Evolutionary conservation across 2,329 filamentous ascomycete genomes (phyloP), one percentile per base, ranked within the genome.

Genomic region (Trichoderma simmonsii): DNA sequence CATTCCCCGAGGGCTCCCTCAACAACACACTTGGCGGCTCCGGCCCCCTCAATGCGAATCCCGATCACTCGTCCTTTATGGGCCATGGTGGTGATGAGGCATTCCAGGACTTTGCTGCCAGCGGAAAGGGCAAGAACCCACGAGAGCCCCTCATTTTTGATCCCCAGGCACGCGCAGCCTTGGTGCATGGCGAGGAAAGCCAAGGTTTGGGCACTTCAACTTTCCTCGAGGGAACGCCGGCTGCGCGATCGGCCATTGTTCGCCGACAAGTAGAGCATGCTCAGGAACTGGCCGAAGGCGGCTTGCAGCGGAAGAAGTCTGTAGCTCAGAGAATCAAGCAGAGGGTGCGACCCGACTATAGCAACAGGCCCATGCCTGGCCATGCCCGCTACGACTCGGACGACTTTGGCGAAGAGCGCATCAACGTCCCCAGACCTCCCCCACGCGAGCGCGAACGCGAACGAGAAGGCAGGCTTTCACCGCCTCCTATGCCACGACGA

Each of bases 201-300:
- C 85, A 93, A 73, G 96, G 96, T 11, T 84, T 99, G 8, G 96
- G 96, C 68, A 97, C 95, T 1, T 97, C 94, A 39, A 99, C 96
- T 2, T 98, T 98, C 85, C 83, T 99, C 26, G 96, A 99, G 77
- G 96, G 96, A 43, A 92, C 96, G 1, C 95, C 96, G 15, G 96
- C 95, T 32, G 92, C 95, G 32, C 90, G 90, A 76, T 88, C 90
- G 8, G 93, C 92, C 21, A 93, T 97, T 69, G 89, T 93, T 79
- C 90, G 92, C 73, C 90, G 90, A 64, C 89, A 95, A 77, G 91
- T 88, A 36, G 94, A 91, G 77, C 82, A 93, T 73, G 87, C 86
- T 7, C 87, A 86, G 21, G 88, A 91, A 60, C 87, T 88, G 72
- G 79, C 83, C 70, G 82, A 86, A 26, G 83, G 84, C 7, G 92